Conservation (phyloP, 768 basidiomycete species). For the Phaeotremella fagi region DNA sequence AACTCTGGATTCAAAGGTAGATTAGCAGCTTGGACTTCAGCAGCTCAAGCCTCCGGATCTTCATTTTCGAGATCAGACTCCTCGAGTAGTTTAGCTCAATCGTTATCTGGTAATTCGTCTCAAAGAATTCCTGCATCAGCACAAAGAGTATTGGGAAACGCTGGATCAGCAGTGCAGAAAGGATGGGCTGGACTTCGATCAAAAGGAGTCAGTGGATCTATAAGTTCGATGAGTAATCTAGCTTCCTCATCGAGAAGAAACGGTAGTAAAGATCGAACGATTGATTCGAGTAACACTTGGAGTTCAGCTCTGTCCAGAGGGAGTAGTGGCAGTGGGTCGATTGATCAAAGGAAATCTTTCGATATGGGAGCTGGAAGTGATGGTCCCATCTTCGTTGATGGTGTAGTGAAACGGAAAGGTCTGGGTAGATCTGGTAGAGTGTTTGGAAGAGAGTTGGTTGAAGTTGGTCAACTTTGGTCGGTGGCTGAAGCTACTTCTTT, state of each 20-base stretch:
- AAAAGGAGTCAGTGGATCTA: constrained; percentile 33
- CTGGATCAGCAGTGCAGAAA: constrained; percentile 40
- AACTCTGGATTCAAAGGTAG: constrained; percentile 25
- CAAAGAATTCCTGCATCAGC: constrained; percentile 30
- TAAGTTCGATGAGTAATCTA: constrained; percentile 21
- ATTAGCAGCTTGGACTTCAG: constrained; percentile 36
- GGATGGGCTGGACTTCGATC: constrained; percentile 40
- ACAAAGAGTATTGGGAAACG: constrained; percentile 31
- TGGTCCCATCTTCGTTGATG: constrained; percentile 29
- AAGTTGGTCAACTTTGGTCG: constrained; percentile 29
- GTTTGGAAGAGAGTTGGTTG: constrained; percentile 38
- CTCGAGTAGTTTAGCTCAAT: neutral
- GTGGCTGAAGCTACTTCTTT: constrained; percentile 12
- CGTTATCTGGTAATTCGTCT: neutral
- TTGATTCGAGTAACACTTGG: constrained; percentile 15
- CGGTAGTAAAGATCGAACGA: neutral
- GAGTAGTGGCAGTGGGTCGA: neutral
- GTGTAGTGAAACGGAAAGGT: constrained; percentile 15
- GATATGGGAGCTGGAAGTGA: constrained; percentile 15
- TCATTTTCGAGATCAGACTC: constrained; percentile 14
- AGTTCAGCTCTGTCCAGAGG: constrained; percentile 9
- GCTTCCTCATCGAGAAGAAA: constrained; percentile 6
- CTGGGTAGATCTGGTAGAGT: constrained; percentile 20
- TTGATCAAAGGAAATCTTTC: no score
- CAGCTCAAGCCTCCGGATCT: constrained; percentile 11